These are phyloP conservation scores for Plasmodium relictum DNA, from an alignment of 169 alveolate genomes.

Conservation along the genomic window DNA sequence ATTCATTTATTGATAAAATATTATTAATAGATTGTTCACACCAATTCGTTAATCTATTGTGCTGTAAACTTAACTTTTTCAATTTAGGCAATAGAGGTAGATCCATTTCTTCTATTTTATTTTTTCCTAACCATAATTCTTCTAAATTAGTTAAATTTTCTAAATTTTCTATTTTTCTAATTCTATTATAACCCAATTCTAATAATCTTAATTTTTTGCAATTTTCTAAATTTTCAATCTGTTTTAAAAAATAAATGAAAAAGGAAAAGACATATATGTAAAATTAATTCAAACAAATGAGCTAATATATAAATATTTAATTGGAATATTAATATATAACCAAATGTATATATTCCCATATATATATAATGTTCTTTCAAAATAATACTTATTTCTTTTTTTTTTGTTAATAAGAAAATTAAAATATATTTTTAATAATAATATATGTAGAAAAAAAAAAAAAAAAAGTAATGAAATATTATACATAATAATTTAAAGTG, in stretches of 20 bases:
- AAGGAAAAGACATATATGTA: background rate
- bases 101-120: constrained; percentile 86
- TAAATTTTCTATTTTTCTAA: constrained; percentile 87
- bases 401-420: too few relatives aligned
- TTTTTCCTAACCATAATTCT: constrained; percentile 92
- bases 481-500: too few relatives aligned
- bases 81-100: constrained; percentile 83
- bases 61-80: constrained; percentile 87
- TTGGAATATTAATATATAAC: background rate
- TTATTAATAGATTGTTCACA: constrained; percentile 75
- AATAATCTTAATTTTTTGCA: constrained; percentile 84
- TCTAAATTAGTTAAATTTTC: constrained; percentile 80
- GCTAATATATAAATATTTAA: background rate
- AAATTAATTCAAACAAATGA: background rate
- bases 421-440: too few relatives aligned
- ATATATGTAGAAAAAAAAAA: too few relatives aligned
- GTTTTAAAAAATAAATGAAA: background rate
- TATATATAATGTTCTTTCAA: background rate
- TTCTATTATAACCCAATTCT: constrained; percentile 91
- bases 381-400: background rate
- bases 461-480: too few relatives aligned
- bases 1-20: constrained; percentile 79
- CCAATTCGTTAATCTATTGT: constrained; percentile 87
- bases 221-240: constrained; percentile 82
- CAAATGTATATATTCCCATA: background rate